Percentiles rank a stretch among this genome's conserved stretches.
Evolutionary conservation across 352 stramenopile species (phyloP).

Genomic region (Phytophthora sansomeana): DNA sequence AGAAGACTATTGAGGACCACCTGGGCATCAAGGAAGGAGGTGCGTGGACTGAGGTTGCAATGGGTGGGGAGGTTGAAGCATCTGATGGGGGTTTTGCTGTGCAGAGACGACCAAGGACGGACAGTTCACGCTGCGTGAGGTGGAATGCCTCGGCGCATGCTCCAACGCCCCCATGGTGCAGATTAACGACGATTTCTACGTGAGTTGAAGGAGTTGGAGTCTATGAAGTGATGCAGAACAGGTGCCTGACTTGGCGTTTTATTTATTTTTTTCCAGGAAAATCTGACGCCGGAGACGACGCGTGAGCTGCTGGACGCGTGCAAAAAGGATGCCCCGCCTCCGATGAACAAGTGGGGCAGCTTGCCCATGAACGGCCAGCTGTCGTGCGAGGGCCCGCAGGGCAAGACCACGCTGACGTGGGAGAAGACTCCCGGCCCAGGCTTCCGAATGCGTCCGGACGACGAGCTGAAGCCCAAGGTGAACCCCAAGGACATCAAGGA

Average conservation of each 20-base stretch:
- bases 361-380: conserved; percentile 99
- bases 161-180: conserved; percentile 99
- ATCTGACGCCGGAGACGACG: conserved; percentile 98
- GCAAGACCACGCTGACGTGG: conserved; percentile 95
- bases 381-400: conserved; percentile 97
- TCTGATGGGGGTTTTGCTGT: too few species aligned
- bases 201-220: conserved; percentile 22
- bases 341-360: conserved; percentile 98
- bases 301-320: conserved; percentile 97
- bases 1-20: conserved; percentile 98
- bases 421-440: conserved; percentile 83
- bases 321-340: conserved; percentile 92
- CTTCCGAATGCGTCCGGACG: conserved; percentile 93
- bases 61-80: not conserved
- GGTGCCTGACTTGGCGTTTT: conserved; percentile 24
- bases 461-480: conserved; percentile 93
- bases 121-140: conserved; percentile 96
- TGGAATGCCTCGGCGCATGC: conserved; percentile 99
- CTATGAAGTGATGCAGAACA: not conserved
- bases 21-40: conserved; percentile 97
- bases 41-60: conserved; percentile 21
- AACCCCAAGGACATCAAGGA: conserved; percentile 94
- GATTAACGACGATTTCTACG: conserved; percentile 99
- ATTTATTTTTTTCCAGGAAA: conserved; percentile 88
- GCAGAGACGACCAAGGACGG: conserved; percentile 83